These are phyloP conservation scores for Fusarium cyanostomum DNA, from an alignment of 2,329 filamentous ascomycete genomes.

Conservation along the genomic window DNA sequence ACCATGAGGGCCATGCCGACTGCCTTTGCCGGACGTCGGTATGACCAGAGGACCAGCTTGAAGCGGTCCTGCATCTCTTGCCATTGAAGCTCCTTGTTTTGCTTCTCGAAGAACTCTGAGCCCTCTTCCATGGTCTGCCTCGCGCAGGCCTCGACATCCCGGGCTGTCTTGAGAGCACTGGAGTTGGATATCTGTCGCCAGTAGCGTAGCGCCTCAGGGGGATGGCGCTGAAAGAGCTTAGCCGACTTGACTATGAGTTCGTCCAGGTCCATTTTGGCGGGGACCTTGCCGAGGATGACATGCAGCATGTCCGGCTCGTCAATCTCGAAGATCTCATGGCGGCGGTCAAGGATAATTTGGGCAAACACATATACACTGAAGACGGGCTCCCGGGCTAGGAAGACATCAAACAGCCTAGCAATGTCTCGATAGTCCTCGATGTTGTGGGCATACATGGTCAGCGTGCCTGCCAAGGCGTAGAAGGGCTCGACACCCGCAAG, in stretches of 20 bases:
- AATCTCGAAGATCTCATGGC: conserved; percentile 86
- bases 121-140: conserved; percentile 73
- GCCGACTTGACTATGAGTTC: conserved; percentile 74
- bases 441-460: conserved; percentile 97
- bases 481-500: conserved; percentile 84
- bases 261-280: conserved; percentile 82
- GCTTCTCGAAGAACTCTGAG: conserved; percentile 71
- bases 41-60: conserved; percentile 62
- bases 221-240: conserved; percentile 69
- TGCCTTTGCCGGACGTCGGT: conserved; percentile 71
- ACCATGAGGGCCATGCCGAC: conserved; percentile 73
- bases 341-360: conserved; percentile 82
- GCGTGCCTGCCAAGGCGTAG: conserved; percentile 90
- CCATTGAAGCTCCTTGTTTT: conserved; percentile 76
- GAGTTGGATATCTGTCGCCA: conserved; percentile 78
- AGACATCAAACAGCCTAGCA: conserved; percentile 88
- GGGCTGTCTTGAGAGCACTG: conserved; percentile 88
- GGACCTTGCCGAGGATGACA: conserved; percentile 86
- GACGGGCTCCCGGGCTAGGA: conserved; percentile 86
- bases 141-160: conserved; percentile 58
- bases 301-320: conserved; percentile 95
- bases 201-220: conserved; percentile 75
- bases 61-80: conserved; percentile 59
- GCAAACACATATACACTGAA: conserved; percentile 93
- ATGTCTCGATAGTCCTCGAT: conserved; percentile 91